Base-by-base conservation (phyloP, 2,329 filamentous ascomycete genomes). In the Teratosphaeriaceae sp. region DNA sequence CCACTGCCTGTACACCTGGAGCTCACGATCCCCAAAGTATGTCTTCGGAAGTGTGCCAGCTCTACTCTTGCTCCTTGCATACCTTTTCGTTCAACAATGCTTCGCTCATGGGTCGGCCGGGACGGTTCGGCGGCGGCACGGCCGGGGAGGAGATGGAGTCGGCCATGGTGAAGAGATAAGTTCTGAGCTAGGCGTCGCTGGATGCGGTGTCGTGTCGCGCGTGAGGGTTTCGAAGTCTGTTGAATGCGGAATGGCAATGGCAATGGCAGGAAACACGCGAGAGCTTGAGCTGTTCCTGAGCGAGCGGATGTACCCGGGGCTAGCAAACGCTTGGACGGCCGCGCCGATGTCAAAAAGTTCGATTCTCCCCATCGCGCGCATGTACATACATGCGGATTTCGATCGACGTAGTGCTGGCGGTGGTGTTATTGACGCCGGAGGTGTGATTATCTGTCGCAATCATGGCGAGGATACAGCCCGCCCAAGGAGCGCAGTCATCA, bases 1-100 rank as follows among this genome's bases (percentile, higher is more conserved):
- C 11, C 35, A 38, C n/a, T n/a, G 21, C 21, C 20, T n/a, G 19
- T 23, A 6, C 35, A 12, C 35, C 34, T 8, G 26, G 26, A 27
- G 9, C 30, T 11, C 30, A 7, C 16, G 31, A 16, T 13, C 48
- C 42, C 43, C 38, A 21, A 38, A 18, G 38, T 40, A 9, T 5
- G 11, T 23, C 26, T 12, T 20, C 21, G 15, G 23, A n/a, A n/a
- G n/a, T n/a, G n/a, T n/a, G n/a, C n/a, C n/a, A n/a, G n/a, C n/a
- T n/a, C n/a, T 39, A 22, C 5, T 9, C 20, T 29, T 23, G n/a
- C 16, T 50, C 42, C 43, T 36, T 21, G 11, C 62, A 53, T 81
- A 96, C 92, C 88, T 98, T 98, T 74, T 98, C 92, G 71, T 97
- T 97, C 64, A 98, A 80, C 61, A 98, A 81, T 63, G 90, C 87